Base-by-base conservation (phyloP, 345 rosid species). In the Balakata baccata region DNA sequence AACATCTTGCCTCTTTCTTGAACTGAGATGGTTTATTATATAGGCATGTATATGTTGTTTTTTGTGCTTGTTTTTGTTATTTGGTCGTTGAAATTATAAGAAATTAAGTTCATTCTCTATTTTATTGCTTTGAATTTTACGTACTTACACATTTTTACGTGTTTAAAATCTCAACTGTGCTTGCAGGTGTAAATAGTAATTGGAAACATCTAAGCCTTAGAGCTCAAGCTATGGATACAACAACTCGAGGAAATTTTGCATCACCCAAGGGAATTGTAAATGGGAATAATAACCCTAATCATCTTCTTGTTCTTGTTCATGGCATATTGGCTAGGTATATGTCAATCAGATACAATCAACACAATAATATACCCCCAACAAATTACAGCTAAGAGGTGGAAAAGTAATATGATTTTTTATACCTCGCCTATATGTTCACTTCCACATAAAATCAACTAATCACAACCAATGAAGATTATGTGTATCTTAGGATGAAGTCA, bases 241-340 rank as follows among this genome's bases (percentile, higher is more conserved):
- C 88, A 46, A 83, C 86, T 6, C 84, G 69, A 73, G 92, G 89
- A 66, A 83, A 37, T 64, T 79, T 83, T 72, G 81, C 81, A 22
- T 70, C 87, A 2, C 78, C 87, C 0, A 75, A 71, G 75, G 81
- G 83, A 11, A 74, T 78, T 23, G 22, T 67, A 6, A 85, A 81
- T 80, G 86, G 83, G 50, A 85, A 79, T 77, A 75, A 53, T 73
- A 86, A 82, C 37, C 96, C 98, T 52, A 97, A 95, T 87, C 99
- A 95, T 82, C 99, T 95, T 75, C 94, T 95, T 80, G 96, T 95
- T 78, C 99, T 95, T 80, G 99, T 92, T 64, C 99, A 95, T 45
- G 99, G 99, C 62, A 95, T 95, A 71, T 80, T 92, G 61, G 99
- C 97, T 39, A 91, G 99, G 97, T 94, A 86, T 72, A 52, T n/a